A percentile compares a stretch with the other conserved stretches of the same genome.
These are phyloP conservation scores for Chaetomium olivaceum DNA, from an alignment of 2,329 filamentous ascomycete species.

Conservation along the genomic window DNA sequence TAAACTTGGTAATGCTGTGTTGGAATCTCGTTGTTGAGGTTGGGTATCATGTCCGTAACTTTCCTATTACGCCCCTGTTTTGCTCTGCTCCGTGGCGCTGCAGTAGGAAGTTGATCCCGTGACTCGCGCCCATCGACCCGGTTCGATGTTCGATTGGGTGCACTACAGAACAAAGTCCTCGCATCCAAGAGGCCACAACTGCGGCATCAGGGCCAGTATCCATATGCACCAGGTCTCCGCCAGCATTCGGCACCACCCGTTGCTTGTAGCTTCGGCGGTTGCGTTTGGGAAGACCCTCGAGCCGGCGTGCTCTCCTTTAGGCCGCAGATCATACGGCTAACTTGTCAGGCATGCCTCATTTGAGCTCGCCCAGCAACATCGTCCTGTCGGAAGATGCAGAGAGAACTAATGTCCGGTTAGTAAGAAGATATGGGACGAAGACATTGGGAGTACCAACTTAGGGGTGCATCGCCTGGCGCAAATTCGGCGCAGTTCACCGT, in stretches of 20 bases:
- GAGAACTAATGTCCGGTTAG: constrained; percentile 65
- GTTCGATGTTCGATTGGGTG: not conserved
- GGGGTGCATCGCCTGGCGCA: constrained; percentile 78
- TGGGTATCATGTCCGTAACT: constrained; percentile 11
- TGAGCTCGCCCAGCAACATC: constrained; percentile 78
- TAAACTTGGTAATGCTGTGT: not conserved
- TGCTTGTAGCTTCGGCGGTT: not conserved
- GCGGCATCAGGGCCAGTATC: not conserved
- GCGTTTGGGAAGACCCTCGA: not conserved
- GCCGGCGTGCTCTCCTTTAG: not conserved
- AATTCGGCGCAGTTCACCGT: constrained; percentile 95
- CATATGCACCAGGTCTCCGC: not conserved
- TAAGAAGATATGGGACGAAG: not conserved
- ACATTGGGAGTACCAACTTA: constrained; percentile 64
- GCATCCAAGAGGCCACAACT: not conserved
- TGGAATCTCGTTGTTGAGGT: not conserved
- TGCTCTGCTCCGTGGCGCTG: not conserved
- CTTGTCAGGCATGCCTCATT: constrained; percentile 47
- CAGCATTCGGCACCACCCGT: not conserved
- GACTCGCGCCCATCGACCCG: not conserved
- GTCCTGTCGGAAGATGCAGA: constrained; percentile 88
- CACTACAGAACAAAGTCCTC: not conserved
- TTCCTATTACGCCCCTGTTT: not conserved
- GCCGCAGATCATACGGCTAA: not conserved
- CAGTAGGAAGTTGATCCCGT: not conserved